These are phyloP conservation scores for Daldinia bambusicola DNA, from an alignment of 495 filamentous ascomycete species.

Conservation along the genomic window DNA sequence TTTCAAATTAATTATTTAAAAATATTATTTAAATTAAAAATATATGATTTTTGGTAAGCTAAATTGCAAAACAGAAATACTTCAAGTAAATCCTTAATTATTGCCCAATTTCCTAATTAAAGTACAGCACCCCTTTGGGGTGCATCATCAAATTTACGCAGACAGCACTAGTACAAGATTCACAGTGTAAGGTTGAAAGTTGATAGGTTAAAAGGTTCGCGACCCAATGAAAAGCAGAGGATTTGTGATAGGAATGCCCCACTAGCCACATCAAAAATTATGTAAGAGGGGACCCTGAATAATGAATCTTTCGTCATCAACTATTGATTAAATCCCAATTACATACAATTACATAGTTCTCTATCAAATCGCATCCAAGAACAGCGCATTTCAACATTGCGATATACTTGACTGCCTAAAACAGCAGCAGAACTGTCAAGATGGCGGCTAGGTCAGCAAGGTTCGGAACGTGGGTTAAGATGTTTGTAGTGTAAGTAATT, in stretches of 20 bases:
- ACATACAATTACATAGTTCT: not conserved
- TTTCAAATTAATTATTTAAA: no score
- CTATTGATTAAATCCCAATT: slow-evolving; percentile 9
- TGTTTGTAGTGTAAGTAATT: slow-evolving; percentile 67
- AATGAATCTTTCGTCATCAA: slow-evolving; percentile 46
- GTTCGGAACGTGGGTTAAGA: slow-evolving; percentile 54
- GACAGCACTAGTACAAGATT: not conserved
- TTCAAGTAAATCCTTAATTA: no score
- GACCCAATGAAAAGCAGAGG: not conserved
- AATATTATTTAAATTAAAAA: no score
- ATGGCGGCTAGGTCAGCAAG: slow-evolving; percentile 48
- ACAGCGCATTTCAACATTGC: slow-evolving; percentile 8
- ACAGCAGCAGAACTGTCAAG: slow-evolving; percentile 1
- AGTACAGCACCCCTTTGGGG: no score
- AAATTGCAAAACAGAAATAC: no score
- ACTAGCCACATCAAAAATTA: slow-evolving; percentile 24
- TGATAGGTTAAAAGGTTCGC: not conserved
- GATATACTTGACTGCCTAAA: slow-evolving; percentile 14
- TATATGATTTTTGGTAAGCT: no score
- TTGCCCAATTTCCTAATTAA: no score
- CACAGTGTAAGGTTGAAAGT: not conserved
- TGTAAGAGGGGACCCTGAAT: slow-evolving; percentile 32
- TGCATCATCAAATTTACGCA: no score
- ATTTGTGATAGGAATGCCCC: slow-evolving; percentile 11
- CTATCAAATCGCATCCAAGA: not conserved